Conservation (phyloP, 1,139 yeast species). For the Arxiozyma bovina region DNA sequence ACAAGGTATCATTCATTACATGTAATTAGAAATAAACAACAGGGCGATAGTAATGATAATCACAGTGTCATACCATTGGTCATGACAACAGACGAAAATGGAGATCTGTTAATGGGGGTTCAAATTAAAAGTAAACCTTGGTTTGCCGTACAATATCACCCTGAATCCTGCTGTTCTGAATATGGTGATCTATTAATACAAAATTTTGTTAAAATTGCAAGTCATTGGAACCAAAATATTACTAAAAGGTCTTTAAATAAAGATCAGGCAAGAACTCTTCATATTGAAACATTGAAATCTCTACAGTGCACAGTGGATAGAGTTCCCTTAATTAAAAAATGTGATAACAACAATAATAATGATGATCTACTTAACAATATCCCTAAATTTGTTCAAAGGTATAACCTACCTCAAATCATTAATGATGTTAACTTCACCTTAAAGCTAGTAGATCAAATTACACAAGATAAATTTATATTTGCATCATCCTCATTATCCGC, state of each 20-base stretch:
- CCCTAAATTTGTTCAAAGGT: not conserved
- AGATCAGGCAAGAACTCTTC: slow-evolving; percentile 1
- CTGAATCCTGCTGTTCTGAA: slow-evolving; percentile 83
- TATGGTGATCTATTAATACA: slow-evolving; percentile 49
- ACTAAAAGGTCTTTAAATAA: slow-evolving; percentile 9
- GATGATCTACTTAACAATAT: not conserved
- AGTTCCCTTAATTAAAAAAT: slow-evolving; percentile 12
- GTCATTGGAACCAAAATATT: slow-evolving; percentile 30
- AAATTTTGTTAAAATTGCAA: slow-evolving; percentile 57
- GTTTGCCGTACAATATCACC: slow-evolving; percentile 95
- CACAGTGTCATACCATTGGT: slow-evolving; percentile 47
- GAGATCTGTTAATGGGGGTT: slow-evolving; percentile 66
- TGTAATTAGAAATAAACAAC: slow-evolving; percentile 32
- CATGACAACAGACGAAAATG: slow-evolving; percentile 35
- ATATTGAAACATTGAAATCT: not conserved
- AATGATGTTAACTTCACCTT: slow-evolving; percentile 18
- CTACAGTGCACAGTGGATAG: slow-evolving; percentile 17
- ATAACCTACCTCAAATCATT: not conserved
- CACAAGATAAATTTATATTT: slow-evolving; percentile 21
- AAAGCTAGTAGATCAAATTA: slow-evolving; percentile 18
- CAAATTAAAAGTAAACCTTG: slow-evolving; percentile 55
- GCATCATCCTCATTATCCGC: slow-evolving; percentile 24
- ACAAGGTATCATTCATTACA: slow-evolving; percentile 86
- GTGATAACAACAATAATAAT: not conserved
- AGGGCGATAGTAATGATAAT: slow-evolving; percentile 5